Conservation (phyloP, 352 stramenopile species). For the Globisporangium carolinianum region DNA sequence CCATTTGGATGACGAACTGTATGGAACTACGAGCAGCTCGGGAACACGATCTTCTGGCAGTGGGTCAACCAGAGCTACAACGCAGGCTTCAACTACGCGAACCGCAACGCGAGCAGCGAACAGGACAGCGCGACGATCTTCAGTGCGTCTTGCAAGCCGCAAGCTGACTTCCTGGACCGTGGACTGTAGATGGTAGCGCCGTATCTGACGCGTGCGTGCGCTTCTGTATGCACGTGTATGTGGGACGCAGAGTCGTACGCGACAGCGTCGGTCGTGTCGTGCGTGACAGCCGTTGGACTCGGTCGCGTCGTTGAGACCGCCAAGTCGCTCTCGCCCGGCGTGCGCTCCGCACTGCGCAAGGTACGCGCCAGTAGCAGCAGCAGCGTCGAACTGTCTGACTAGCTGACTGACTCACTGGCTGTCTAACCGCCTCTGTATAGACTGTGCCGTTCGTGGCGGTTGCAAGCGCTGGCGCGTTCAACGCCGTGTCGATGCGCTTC, state of each 20-base stretch:
- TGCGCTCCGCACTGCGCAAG: constrained; percentile 57
- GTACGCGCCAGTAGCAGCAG: constrained; percentile 12
- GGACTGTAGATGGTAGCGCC: too few species aligned
- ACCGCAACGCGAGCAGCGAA: constrained; percentile 78
- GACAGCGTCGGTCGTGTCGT: constrained; percentile 74
- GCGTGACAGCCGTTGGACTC: constrained; percentile 65
- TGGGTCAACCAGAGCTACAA: constrained; percentile 90
- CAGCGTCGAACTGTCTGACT: too few species aligned
- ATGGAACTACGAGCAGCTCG: constrained; percentile 19
- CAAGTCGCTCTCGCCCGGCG: constrained; percentile 57
- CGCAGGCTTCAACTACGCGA: constrained; percentile 86
- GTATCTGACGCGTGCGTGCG: background rate
- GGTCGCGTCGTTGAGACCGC: constrained; percentile 70
- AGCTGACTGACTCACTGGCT: background rate
- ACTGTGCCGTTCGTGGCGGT: constrained; percentile 83
- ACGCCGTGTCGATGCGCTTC: constrained; percentile 85
- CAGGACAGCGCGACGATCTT: constrained; percentile 70
- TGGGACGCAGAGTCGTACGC: constrained; percentile 55
- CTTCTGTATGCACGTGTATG: too few species aligned
- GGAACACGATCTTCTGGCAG: constrained; percentile 84
- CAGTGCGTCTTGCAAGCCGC: constrained; percentile 29
- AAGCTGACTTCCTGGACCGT: too few species aligned
- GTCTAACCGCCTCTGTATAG: constrained; percentile 14
- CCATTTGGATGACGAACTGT: too few species aligned
- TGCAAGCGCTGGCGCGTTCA: constrained; percentile 74